Conservation (phyloP, 192 early-diverging fungal species). For the Bifiguratus adelaidae region DNA sequence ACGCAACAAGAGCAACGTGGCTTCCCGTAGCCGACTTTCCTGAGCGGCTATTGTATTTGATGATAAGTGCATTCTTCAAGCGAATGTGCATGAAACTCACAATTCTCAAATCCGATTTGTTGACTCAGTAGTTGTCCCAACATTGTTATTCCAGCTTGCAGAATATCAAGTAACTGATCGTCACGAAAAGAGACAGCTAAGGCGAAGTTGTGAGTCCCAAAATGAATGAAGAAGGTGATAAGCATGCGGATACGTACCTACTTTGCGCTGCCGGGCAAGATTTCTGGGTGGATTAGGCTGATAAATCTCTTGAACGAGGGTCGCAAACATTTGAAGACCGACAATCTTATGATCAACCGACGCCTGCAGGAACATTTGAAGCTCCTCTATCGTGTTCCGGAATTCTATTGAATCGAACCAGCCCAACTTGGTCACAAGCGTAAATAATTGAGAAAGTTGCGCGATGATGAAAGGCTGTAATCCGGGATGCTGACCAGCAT, state of each 20-base stretch:
- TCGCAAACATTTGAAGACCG: conserved; percentile 53
- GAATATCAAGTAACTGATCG: conserved; percentile 44
- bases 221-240: not conserved
- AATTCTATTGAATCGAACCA: conserved; percentile 70
- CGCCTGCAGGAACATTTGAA: conserved; percentile 46
- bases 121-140: conserved; percentile 22
- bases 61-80: no score
- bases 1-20: conserved; percentile 44
- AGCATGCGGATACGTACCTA: conserved; percentile 22
- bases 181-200: conserved; percentile 50
- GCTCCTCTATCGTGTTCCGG: conserved; percentile 30
- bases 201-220: conserved; percentile 2
- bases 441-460: conserved; percentile 46
- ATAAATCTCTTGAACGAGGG: conserved; percentile 72
- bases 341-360: conserved; percentile 44
- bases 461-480: conserved; percentile 44
- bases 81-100: conserved; percentile 17
- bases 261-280: conserved; percentile 58
- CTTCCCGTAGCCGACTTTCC: conserved; percentile 27
- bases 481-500: conserved; percentile 42
- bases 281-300: conserved; percentile 42
- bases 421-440: conserved; percentile 52
- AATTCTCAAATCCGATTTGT: conserved; percentile 20
- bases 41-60: conserved; percentile 14
- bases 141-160: conserved; percentile 26